Percentiles rank a stretch among this genome's conserved stretches.
Conservation (phyloP, 2,329 filamentous ascomycete species). For the Passalora sequoiae region DNA sequence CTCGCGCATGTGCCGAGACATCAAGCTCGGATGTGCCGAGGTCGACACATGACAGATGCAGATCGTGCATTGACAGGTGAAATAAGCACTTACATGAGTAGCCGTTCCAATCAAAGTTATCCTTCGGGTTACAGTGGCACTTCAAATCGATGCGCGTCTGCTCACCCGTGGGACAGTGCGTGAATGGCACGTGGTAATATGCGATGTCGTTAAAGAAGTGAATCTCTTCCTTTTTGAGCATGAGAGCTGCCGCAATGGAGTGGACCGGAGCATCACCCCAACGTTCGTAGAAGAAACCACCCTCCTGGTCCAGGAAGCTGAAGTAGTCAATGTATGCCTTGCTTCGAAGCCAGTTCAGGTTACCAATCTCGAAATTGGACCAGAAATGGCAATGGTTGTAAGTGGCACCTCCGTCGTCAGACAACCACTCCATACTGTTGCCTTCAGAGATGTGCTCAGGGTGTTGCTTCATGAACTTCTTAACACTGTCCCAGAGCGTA, state of each 20-base stretch:
- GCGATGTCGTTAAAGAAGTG: conserved; percentile 99
- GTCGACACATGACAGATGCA: not conserved
- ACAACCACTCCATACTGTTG: conserved; percentile 88
- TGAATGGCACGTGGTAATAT: conserved; percentile 97
- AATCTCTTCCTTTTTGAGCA: conserved; percentile 87
- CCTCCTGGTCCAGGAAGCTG: conserved; percentile 76
- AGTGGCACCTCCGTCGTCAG: conserved; percentile 80
- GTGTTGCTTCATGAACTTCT: conserved; percentile 86
- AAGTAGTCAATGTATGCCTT: conserved; percentile 89
- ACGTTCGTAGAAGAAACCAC: conserved; percentile 97
- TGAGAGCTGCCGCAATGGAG: conserved; percentile 84
- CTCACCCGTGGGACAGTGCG: conserved; percentile 91
- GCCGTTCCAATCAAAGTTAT: conserved; percentile 99
- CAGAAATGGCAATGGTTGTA: conserved; percentile 99
- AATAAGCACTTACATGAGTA: conserved; percentile 78
- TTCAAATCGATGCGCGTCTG: conserved; percentile 75
- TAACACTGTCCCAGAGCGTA: conserved; percentile 89
- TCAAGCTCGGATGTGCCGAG: not conserved
- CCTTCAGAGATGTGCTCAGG: conserved; percentile 79
- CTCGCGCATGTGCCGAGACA: conserved; percentile 6
- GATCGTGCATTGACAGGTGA: not conserved
- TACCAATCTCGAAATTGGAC: conserved; percentile 98
- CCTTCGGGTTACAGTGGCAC: conserved; percentile 89
- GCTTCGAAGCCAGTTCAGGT: conserved; percentile 86
- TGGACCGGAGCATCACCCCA: conserved; percentile 98